These are phyloP conservation scores for Staphylotrichum longicolle DNA, from an alignment of 495 filamentous ascomycete species.

Conservation along the genomic window DNA sequence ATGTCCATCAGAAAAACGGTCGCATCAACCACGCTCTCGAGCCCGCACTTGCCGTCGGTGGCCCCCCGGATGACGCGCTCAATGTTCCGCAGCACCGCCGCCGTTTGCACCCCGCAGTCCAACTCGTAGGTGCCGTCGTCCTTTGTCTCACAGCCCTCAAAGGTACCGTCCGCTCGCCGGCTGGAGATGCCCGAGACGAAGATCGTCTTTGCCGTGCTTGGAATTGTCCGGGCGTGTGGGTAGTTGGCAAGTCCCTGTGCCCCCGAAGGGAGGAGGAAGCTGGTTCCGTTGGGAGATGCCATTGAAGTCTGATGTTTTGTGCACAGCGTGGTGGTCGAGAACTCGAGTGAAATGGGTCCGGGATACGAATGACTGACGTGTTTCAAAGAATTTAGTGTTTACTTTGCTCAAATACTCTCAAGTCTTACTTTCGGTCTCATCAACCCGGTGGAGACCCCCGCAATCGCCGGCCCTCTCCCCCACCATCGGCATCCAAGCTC, in stretches of 20 bases:
- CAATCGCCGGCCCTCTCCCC: not conserved
- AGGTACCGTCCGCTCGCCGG: constrained; percentile 29
- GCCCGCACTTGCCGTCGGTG: constrained; percentile 19
- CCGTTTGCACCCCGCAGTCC: constrained; percentile 31
- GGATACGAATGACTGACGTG: too few relatives aligned
- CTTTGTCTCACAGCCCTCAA: constrained; percentile 25
- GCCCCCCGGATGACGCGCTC: constrained; percentile 28
- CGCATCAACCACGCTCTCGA: constrained; percentile 32
- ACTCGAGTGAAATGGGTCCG: too few relatives aligned
- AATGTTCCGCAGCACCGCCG: constrained; percentile 31
- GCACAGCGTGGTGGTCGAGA: too few relatives aligned
- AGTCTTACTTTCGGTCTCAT: too few relatives aligned
- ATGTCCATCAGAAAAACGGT: constrained; percentile 33
- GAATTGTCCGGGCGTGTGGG: constrained; percentile 30
- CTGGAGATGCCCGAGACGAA: constrained; percentile 33
- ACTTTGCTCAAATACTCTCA: not conserved
- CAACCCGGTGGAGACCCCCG: not conserved
- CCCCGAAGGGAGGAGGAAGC: constrained; percentile 25
- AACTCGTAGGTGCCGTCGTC: constrained; percentile 20
- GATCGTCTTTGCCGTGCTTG: constrained; percentile 26
- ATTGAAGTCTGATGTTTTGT: constrained; percentile 1
- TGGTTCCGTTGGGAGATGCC: constrained; percentile 26
- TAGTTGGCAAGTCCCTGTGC: constrained; percentile 33
- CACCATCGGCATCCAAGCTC: constrained; percentile 3
- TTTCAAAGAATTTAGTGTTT: not conserved